Percentiles rank a stretch among this genome's conserved stretches.
Evolutionary conservation across 1,284 basidiomycete genomes (phyloP).

Genomic region (Cutaneotrichosporon sp.): DNA sequence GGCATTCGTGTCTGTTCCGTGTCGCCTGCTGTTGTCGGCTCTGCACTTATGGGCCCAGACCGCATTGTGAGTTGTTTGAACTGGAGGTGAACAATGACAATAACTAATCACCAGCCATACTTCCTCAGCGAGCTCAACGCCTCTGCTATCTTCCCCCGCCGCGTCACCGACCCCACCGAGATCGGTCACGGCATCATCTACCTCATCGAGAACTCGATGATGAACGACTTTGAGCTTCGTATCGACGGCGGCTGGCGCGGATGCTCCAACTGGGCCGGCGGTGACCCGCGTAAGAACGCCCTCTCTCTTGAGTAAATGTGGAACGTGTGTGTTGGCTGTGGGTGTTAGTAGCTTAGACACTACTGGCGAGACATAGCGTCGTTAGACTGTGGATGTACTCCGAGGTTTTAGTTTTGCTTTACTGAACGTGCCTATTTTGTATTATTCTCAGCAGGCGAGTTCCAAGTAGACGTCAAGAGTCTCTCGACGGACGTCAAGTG

Average conservation of each 20-base stretch:
- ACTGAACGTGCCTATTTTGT: too few relatives aligned
- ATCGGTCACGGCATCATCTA: slow-evolving; percentile 22
- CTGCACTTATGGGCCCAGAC: slow-evolving; percentile 24
- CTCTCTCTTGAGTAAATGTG: slow-evolving; percentile 12
- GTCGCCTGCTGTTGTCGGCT: slow-evolving; percentile 34
- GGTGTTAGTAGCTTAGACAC: too few relatives aligned
- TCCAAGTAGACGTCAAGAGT: too few relatives aligned
- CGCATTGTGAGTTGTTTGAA: slow-evolving; percentile 12
- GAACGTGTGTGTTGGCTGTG: too few relatives aligned
- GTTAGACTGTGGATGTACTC: neutral
- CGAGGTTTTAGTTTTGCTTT: too few relatives aligned
- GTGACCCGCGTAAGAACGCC: slow-evolving; percentile 17
- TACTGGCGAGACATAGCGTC: too few relatives aligned
- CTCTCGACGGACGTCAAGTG: too few relatives aligned
- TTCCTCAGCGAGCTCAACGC: slow-evolving; percentile 20
- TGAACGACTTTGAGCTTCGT: slow-evolving; percentile 30
- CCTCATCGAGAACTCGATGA: slow-evolving; percentile 33
- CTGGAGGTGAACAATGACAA: neutral
- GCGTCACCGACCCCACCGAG: slow-evolving; percentile 21
- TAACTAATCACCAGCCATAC: slow-evolving; percentile 16
- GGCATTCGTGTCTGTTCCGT: slow-evolving; percentile 33
- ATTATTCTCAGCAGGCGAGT: too few relatives aligned
- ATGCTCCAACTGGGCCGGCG: slow-evolving; percentile 20
- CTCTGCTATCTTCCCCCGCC: slow-evolving; percentile 22
- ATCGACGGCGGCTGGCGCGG: slow-evolving; percentile 25